Base-by-base conservation (phyloP, 1,139 yeast genomes). In the Taiozyma onychis region DNA sequence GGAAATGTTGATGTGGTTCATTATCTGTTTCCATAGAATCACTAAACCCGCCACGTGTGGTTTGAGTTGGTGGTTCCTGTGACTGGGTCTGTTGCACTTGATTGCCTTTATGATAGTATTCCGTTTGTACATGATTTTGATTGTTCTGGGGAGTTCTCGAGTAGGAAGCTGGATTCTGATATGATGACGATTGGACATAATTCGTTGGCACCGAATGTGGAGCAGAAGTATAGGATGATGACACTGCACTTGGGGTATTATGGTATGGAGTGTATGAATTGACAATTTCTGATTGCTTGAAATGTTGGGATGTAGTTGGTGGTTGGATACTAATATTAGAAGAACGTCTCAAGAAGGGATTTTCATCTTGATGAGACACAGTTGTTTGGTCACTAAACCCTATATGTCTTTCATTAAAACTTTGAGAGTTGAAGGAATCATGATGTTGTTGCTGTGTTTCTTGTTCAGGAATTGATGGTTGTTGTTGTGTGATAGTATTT, bases 221-320 rank as follows among this genome's bases (percentile, higher is more conserved):
- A 14, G 68, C 63, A 22, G 75, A 73, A 10, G 75, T 71, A 54
- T 73, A 75, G 1, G 69, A 62, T 7, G 61, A 54, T 1, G 68
- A 61, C 0, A 80, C 75, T 44, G 72, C 78, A 44, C 76, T 76
- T 6, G 85, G 85, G 3, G 83, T 77, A 61, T 79, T 77, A 60
- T 79, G 84, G 47, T 74, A 67, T 1, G 72, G 70, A 0, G 66
- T 61, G 48, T 55, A 66, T 3, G 63, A 59, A 41, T 58, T 60
- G 5, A 53, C 54, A 5, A 51, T 41, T 10, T 54, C 60, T 14
- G 61, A 55, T n/a, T 53, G 51, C n/a, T 51, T 59, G 45, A 60
- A 60, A 46, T 59, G 62, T 10, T 57, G 52, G 3, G 64, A 61
- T 6, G 52, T 47, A 4, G 63, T 53, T 13, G 61, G 59, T n/a